These are phyloP conservation scores for Ambrosia trifida DNA, from an alignment of 129 eudicot species.

Conservation along the genomic window DNA sequence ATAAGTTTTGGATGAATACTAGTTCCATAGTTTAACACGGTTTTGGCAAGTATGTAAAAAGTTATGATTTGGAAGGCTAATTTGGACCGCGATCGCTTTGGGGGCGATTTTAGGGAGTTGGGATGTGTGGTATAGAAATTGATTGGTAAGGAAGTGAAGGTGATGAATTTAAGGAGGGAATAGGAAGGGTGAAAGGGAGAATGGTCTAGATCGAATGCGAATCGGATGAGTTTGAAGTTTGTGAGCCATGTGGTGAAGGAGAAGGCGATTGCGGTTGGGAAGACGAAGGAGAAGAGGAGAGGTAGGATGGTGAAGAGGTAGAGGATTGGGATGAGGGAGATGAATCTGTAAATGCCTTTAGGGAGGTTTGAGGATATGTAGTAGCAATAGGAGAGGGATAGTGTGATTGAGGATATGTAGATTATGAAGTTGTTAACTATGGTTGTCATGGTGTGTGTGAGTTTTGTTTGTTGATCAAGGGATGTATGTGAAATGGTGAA, in stretches of 20 bases:
- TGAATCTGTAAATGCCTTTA: slow-evolving; percentile 43
- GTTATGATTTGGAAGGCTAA: slow-evolving; percentile 10
- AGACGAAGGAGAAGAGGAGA: slow-evolving; percentile 29
- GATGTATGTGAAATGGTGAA: not conserved
- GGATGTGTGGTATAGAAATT: not conserved
- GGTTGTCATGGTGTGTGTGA: slow-evolving; percentile 18
- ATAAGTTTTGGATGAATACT: slow-evolving; percentile 11
- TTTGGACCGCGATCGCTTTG: not conserved
- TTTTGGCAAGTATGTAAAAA: not conserved
- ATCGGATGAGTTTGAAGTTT: slow-evolving; percentile 50
- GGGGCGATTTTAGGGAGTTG: not conserved
- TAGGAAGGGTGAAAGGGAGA: slow-evolving; percentile 19
- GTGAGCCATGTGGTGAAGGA: slow-evolving; percentile 54
- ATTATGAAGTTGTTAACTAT: slow-evolving; percentile 16
- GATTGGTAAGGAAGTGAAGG: slow-evolving; percentile 45
- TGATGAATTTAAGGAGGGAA: slow-evolving; percentile 46
- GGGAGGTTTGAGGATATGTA: slow-evolving; percentile 47
- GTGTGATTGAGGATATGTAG: slow-evolving; percentile 10
- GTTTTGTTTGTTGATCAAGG: not conserved
- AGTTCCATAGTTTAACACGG: not conserved
- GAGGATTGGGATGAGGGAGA: slow-evolving; percentile 49
- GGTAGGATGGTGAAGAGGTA: slow-evolving; percentile 50
- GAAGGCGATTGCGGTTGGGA: slow-evolving; percentile 43
- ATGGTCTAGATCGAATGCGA: slow-evolving; percentile 43
- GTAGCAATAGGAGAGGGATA: slow-evolving; percentile 49